Evolutionary conservation across 164 flowering plant species (phyloP), one percentile per base, ranked within the genome.

Genomic region (Vitis rotundifolia): DNA sequence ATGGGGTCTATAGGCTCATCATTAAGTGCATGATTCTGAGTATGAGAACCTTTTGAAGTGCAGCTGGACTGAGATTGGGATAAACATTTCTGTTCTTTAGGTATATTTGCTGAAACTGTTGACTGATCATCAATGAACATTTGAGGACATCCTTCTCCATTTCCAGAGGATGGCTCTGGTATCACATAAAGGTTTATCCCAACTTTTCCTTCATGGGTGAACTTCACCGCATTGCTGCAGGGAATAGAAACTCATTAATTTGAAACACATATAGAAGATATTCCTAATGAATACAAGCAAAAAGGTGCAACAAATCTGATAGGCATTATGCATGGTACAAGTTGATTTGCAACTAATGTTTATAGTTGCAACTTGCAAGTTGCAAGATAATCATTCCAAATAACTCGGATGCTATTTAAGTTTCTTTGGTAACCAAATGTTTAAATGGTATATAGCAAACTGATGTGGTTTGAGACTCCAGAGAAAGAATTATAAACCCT

Each of bases 171-270:
- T 26, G 89, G 90, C 49, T 86, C 90, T 12, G 88, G 70, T 61
- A 91, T 81, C 55, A 89, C 88, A 64, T 84, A 82, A 44, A 93
- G 91, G 29, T 85, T 90, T 77, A 95, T 86, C 54, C 94, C 93
- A 65, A 95, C 94, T 83, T 87, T 90, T 48, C 99, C 99, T 80
- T 90, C 87, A 76, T 89, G 99, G 8, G 98, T 95, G 68, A 95
- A 95, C 73, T 95, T 95, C 75, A 95, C 80, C 3, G 98, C 97
- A 76, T 95, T 95, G 87, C 98, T 95, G 92, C 62, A 71, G 51
- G 51, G 53, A 37, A 37, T 15, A 62, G 6, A 49, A 66, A 49
- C 44, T 37, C 44, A 4, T 37, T 37, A 37, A 37, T 37, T 4
- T 8, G 12, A 50, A 29, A 47, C 64, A 64, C 66, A 37, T 50